Base-by-base conservation (phyloP, 2,329 filamentous ascomycete species). In the Simplicillium sp. region DNA sequence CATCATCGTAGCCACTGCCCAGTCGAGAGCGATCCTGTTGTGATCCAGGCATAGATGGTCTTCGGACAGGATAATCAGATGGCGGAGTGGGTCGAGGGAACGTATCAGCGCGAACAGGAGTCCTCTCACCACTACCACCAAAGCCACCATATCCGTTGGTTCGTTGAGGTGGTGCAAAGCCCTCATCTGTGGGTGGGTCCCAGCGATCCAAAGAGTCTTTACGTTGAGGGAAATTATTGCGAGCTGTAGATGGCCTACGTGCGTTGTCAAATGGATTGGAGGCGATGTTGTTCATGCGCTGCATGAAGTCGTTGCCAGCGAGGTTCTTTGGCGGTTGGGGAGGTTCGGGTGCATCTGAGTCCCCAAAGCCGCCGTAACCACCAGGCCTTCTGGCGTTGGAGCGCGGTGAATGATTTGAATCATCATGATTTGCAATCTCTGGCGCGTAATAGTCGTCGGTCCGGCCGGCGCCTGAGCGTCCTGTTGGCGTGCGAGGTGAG, bases 201-300 rank as follows among this genome's bases (percentile, higher is more conserved):
- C 43, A 46, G 3, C 39, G 53, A 7, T 54, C 48, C 12, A 48
- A 40, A 4, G 58, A 61, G 8, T 55, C 48, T 36, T 51, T 56
- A n/a, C 51, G 51, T 3, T 51, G 50, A 4, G 59, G 51, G 28
- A 62, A 61, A 1, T 58, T 53, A 34, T 65, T 64, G 12, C 54
- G 52, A n/a, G 48, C 50, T 18, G 48, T 43, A 3, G 60, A 54
- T 25, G 58, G 53, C 32, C 59, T 62, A 48, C 62, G 60, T 46
- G 54, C 60, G 28, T 69, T 57, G 47, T 79, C 76, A 50, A 86
- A 84, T 0, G 82, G 81, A 0, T 79, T 81, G 1, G 81, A 77
- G 2, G 76, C 70, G 52, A 85, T 81, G 8, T 65, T 71, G 48
- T 84, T 74, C 69, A 85, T 76, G 39, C 77, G 73, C 46, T 75